Evolutionary conservation across 345 rosid species (phyloP).

Genomic region (Hypericum perforatum): DNA sequence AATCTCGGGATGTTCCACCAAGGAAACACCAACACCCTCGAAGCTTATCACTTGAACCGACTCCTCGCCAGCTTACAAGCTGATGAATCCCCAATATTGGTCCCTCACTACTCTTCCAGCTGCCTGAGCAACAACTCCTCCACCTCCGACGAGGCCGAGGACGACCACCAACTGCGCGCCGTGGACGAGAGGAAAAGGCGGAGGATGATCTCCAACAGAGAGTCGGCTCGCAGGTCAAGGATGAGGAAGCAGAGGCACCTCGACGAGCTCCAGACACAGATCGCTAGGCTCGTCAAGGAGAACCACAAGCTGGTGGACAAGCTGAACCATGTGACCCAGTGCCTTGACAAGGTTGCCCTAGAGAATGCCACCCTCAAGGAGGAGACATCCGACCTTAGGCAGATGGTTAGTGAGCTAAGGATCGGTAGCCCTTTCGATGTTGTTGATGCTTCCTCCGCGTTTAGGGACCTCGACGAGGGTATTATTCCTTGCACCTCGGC

Average conservation of each 20-base stretch:
- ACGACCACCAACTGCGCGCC: conserved; percentile 36
- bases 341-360: conserved; percentile 46
- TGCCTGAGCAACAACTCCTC: conserved; percentile 56
- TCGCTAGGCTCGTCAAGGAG: conserved; percentile 57
- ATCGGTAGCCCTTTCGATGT: conserved; percentile 33
- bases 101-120: conserved; percentile 17
- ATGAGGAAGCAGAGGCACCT: conserved; percentile 95
- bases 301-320: conserved; percentile 59
- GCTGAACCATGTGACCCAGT: conserved; percentile 55
- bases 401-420: conserved; percentile 44
- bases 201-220: conserved; percentile 92
- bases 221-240: conserved; percentile 92
- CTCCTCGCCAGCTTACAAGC: too few species aligned
- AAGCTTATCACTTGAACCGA: too few species aligned
- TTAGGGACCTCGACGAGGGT: conserved; percentile 46
- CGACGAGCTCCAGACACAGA: conserved; percentile 90
- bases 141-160: conserved; percentile 72
- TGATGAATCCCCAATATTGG: too few species aligned
- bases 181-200: conserved; percentile 87
- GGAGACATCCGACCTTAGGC: conserved; percentile 66
- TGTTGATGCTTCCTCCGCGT: conserved; percentile 12
- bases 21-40: too few species aligned
- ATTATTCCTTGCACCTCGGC: conserved; percentile 40
- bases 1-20: too few species aligned
- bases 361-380: conserved; percentile 79